Percentiles rank a stretch among this genome's conserved stretches.
Conservation (phyloP, 495 filamentous ascomycete genomes). For the Aspergillus sclerotiicarbonarius region DNA sequence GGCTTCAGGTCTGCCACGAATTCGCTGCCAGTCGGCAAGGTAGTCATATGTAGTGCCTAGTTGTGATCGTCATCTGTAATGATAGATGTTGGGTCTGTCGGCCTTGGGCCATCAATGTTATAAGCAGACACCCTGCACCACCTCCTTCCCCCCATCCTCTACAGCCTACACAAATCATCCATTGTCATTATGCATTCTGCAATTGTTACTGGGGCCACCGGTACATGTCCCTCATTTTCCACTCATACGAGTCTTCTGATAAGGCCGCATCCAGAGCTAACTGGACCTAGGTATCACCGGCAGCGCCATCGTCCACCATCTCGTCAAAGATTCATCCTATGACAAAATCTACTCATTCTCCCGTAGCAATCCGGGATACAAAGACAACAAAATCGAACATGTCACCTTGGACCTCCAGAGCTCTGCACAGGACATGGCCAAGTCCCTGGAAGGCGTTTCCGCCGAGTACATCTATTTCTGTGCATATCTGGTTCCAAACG, state of each 20-base stretch:
- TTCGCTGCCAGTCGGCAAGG: too few species aligned
- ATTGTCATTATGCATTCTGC: slow-evolving; percentile 35
- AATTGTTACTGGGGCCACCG: slow-evolving; percentile 42
- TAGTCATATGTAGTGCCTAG: too few species aligned
- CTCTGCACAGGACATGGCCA: slow-evolving; percentile 40
- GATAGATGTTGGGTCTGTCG: too few species aligned
- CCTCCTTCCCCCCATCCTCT: too few species aligned
- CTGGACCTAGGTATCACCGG: slow-evolving; percentile 43
- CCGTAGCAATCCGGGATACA: slow-evolving; percentile 37
- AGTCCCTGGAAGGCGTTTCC: slow-evolving; percentile 36
- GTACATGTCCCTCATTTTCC: slow-evolving; percentile 18
- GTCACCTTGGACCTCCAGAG: slow-evolving; percentile 42
- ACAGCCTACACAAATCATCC: too few species aligned
- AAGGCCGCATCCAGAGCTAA: not conserved
- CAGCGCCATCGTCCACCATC: slow-evolving; percentile 43
- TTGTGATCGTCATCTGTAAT: too few species aligned
- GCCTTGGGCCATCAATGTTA: too few species aligned
- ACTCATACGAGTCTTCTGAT: too few species aligned
- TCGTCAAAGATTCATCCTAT: slow-evolving; percentile 39
- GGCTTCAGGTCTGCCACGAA: too few species aligned
- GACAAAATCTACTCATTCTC: slow-evolving; percentile 46
- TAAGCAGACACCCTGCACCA: too few species aligned
- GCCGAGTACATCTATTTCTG: slow-evolving; percentile 49
- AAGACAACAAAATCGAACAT: slow-evolving; percentile 44
- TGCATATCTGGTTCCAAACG: slow-evolving; percentile 45